A percentile compares a stretch with the other conserved stretches of the same genome.
These are phyloP conservation scores for Fusarium neocosmosporiellum DNA, from an alignment of 2,329 filamentous ascomycete species.

Conservation along the genomic window DNA sequence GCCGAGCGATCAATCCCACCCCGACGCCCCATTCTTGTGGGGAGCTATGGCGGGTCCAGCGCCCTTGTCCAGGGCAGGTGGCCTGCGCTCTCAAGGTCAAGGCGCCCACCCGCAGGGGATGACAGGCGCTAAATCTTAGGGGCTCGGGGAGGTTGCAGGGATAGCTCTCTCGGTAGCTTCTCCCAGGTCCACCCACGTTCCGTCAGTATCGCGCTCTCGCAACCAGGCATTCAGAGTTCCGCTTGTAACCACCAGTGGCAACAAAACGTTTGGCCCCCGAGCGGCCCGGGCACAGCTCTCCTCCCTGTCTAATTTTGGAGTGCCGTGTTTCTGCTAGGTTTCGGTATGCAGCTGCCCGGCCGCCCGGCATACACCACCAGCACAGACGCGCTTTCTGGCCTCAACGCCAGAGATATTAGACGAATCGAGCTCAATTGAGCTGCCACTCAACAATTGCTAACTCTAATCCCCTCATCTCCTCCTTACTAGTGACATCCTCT, in stretches of 20 bases:
- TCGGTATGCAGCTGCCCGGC: slow-evolving; percentile 35
- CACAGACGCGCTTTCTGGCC: slow-evolving; percentile 12
- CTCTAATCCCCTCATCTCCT: background rate
- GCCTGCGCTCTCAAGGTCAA: slow-evolving; percentile 20
- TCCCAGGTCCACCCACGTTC: slow-evolving; percentile 20
- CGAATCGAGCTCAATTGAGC: background rate
- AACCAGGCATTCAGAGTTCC: background rate
- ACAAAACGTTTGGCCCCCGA: slow-evolving; percentile 18
- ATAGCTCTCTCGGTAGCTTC: slow-evolving; percentile 41
- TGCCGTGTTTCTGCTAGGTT: slow-evolving; percentile 25
- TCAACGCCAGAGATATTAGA: slow-evolving; percentile 6
- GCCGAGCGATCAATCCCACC: slow-evolving; percentile 34
- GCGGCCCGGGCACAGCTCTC: slow-evolving; percentile 37
- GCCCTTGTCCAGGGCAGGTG: slow-evolving; percentile 15
- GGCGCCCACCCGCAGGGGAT: slow-evolving; percentile 18
- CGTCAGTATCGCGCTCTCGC: background rate
- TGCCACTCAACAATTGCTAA: background rate
- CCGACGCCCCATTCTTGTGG: slow-evolving; percentile 35
- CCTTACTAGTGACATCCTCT: slow-evolving; percentile 16
- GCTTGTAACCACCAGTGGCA: slow-evolving; percentile 13
- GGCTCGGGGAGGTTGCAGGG: slow-evolving; percentile 38
- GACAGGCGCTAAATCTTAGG: slow-evolving; percentile 30
- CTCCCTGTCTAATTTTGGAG: slow-evolving; percentile 32
- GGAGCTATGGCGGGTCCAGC: slow-evolving; percentile 40
- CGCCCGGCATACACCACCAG: slow-evolving; percentile 23